A percentile compares a stretch with the other conserved stretches of the same genome.
Conservation (phyloP, 306 rosid genomes). For the Fragaria iinumae region DNA sequence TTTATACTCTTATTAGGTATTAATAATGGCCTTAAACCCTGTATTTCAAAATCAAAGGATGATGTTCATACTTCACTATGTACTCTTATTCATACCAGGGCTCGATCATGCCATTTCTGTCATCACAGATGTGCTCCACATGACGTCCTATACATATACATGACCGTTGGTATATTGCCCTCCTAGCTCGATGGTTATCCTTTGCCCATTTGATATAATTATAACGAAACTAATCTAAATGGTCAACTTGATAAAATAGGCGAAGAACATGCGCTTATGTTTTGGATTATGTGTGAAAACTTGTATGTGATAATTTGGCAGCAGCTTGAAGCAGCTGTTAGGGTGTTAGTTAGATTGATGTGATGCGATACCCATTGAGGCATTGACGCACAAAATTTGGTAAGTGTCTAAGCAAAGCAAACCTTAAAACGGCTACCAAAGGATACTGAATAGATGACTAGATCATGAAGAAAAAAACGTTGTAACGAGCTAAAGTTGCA, state of each 20-base stretch:
- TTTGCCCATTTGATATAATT: background rate
- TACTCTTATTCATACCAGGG: too few species aligned
- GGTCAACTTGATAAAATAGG: background rate
- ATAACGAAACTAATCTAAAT: background rate
- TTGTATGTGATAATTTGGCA: slow-evolving; percentile 1
- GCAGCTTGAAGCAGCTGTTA: slow-evolving; percentile 4
- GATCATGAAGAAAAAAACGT: background rate
- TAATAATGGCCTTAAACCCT: background rate
- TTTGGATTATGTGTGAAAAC: background rate
- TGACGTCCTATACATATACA: slow-evolving; percentile 24
- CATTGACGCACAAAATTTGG: slow-evolving; percentile 6
- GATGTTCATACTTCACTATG: background rate
- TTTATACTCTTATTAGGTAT: background rate
- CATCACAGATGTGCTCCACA: slow-evolving; percentile 41
- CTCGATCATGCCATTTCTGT: background rate
- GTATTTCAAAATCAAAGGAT: background rate
- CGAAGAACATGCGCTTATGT: background rate
- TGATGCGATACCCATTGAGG: background rate
- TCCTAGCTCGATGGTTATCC: background rate
- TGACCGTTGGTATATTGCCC: slow-evolving; percentile 6
- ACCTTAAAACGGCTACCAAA: background rate
- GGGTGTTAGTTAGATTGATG: slow-evolving; percentile 9
- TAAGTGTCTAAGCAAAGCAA: background rate
- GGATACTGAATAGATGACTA: background rate
- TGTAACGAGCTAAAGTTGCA: background rate